Conservation (phyloP, 169 alveolate genomes). For the Plasmodium coatneyi region DNA sequence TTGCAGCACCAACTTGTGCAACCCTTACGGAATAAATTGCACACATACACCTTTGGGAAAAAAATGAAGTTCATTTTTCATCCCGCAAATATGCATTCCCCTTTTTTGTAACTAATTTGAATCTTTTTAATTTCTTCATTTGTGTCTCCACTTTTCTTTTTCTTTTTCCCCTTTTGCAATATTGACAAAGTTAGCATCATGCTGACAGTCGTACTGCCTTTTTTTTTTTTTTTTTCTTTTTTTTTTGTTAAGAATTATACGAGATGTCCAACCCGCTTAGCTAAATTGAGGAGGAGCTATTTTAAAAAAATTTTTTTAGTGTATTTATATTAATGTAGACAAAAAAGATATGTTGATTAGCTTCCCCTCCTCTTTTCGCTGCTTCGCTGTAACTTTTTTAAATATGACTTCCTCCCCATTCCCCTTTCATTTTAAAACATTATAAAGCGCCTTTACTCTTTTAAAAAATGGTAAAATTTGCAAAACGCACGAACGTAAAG, state of each 20-base stretch:
- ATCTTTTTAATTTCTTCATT: conserved; percentile 23
- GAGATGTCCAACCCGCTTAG: neutral
- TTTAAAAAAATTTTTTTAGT: neutral
- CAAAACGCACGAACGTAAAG: neutral
- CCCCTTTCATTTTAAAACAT: conserved; percentile 1
- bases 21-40: neutral
- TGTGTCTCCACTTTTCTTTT: neutral
- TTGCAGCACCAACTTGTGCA: neutral
- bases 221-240: neutral
- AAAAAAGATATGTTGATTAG: neutral
- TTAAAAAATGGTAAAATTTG: neutral
- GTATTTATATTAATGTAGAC: neutral
- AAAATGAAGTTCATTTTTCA: neutral
- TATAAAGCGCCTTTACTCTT: neutral
- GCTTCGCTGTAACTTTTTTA: neutral
- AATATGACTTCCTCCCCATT: neutral
- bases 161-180: neutral
- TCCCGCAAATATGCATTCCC: neutral
- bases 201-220: neutral
- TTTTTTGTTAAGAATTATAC: conserved; percentile 1
- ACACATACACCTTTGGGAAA: neutral
- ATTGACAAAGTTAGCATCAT: neutral
- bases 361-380: neutral
- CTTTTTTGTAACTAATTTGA: conserved; percentile 4
- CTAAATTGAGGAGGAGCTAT: neutral